phyloP scores from a whole-genome alignment of 305 asterid genomes.

The Striga hermonthica region DNA sequence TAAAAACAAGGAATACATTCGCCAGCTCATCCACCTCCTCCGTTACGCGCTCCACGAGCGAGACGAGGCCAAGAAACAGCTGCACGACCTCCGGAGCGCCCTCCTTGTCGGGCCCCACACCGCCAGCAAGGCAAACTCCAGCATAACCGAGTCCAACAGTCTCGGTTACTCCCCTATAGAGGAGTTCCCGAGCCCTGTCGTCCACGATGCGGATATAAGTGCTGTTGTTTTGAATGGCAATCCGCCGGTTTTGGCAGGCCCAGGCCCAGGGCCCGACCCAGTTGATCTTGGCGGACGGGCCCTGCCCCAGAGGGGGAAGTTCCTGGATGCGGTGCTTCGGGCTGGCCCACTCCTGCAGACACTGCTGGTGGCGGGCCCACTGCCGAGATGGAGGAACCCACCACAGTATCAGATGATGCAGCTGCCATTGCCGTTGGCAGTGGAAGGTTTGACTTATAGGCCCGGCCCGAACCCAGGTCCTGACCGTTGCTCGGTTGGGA shows the following conservation, averaged over 20 bases:
- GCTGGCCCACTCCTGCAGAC: conserved; percentile 66
- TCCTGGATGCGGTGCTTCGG: conserved; percentile 59
- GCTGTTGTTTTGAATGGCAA: background rate
- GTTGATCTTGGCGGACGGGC: background rate
- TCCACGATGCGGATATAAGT: no score
- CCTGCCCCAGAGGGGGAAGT: conserved; percentile 60
- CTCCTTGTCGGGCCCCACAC: conserved; percentile 12
- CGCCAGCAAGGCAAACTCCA: conserved; percentile 44
- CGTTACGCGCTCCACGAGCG: conserved; percentile 53
- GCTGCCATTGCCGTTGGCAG: conserved; percentile 45
- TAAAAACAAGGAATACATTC: conserved; percentile 48
- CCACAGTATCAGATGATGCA: conserved; percentile 52
- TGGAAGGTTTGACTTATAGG: conserved; percentile 30
- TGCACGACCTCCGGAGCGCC: conserved; percentile 46
- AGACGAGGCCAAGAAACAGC: conserved; percentile 67
- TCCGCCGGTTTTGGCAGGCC: background rate
- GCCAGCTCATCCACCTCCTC: conserved; percentile 49
- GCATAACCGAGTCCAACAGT: conserved; percentile 63
- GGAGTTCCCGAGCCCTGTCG: background rate
- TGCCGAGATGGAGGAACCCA: conserved; percentile 83
- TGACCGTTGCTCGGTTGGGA: background rate
- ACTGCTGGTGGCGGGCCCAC: conserved; percentile 67
- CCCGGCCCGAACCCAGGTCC: background rate
- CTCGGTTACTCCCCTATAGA: conserved; percentile 1
- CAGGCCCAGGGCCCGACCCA: background rate